Percentiles rank a stretch among this genome's conserved stretches.
phyloP scores from a whole-genome alignment of 208 protist species.

The Herpetomonas samuelpessoai region DNA sequence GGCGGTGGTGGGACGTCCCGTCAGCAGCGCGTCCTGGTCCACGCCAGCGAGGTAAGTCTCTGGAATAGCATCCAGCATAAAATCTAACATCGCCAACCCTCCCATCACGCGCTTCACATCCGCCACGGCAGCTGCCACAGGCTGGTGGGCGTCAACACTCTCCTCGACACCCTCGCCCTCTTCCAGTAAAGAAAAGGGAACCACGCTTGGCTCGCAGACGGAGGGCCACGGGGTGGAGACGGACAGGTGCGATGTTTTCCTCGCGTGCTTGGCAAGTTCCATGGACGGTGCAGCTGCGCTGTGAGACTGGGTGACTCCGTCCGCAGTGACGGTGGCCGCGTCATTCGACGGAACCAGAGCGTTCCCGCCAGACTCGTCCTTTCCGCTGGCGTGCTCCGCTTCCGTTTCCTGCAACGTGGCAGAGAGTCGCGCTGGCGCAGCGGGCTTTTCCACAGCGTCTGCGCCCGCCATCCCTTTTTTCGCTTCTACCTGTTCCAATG shows the following conservation, averaged over 20 bases:
- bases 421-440: too few species aligned
- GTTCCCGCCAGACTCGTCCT: neutral
- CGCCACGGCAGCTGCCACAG: neutral
- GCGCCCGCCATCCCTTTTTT: too few species aligned
- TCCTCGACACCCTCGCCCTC: constrained; percentile 1
- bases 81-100: constrained; percentile 59
- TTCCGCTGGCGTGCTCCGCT: too few species aligned
- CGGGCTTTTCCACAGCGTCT: neutral
- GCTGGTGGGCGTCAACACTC: neutral
- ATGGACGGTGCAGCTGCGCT: constrained; percentile 8
- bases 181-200: constrained; percentile 32
- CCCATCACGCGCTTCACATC: neutral
- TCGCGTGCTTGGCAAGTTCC: constrained; percentile 1
- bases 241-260: too few species aligned
- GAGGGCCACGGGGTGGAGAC: constrained; percentile 7
- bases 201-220: constrained; percentile 36
- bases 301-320: neutral
- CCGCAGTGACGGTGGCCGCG: neutral
- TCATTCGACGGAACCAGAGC: neutral
- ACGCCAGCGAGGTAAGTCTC: constrained; percentile 17
- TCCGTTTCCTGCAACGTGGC: too few species aligned
- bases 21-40: constrained; percentile 3
- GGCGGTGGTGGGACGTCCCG: constrained; percentile 9
- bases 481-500: too few species aligned
- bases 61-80: constrained; percentile 67